Conservation (phyloP, 2,329 filamentous ascomycete genomes). For the Trichoderma sp. region DNA sequence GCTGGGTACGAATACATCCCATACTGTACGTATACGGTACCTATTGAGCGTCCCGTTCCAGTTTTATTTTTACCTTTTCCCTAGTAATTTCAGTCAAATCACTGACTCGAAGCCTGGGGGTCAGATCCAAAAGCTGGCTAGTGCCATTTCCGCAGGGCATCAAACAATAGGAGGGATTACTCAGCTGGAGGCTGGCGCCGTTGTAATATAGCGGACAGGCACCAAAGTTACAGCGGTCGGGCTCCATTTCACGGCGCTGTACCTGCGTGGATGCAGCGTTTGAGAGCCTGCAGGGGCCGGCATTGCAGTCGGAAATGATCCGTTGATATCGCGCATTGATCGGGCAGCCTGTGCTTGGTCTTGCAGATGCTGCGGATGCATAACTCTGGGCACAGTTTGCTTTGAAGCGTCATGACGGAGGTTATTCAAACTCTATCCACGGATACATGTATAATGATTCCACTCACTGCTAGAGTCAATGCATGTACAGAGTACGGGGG, state of each 20-base stretch:
- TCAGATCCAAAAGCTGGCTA: background rate
- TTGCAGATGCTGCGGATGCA: too few relatives aligned
- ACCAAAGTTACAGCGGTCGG: background rate
- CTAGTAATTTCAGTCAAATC: background rate
- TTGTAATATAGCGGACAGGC: background rate
- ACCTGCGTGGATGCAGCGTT: conserved; percentile 12
- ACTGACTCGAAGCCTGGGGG: background rate
- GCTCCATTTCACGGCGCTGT: background rate
- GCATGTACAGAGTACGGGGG: too few relatives aligned
- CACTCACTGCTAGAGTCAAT: too few relatives aligned
- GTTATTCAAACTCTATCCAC: too few relatives aligned
- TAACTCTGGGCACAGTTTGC: too few relatives aligned
- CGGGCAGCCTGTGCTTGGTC: background rate
- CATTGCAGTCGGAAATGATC: conserved; percentile 3
- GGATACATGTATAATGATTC: too few relatives aligned
- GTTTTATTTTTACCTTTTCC: background rate
- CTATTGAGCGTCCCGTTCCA: too few relatives aligned
- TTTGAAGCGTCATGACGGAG: too few relatives aligned
- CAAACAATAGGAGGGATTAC: background rate
- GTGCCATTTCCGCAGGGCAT: background rate
- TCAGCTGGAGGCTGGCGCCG: background rate
- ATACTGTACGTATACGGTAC: too few relatives aligned
- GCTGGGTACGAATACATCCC: background rate
- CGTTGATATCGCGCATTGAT: conserved; percentile 8
- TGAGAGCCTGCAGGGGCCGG: conserved; percentile 14